Evolutionary conservation across 2,329 filamentous ascomycete species (phyloP).

Genomic region (Oidium heveae): DNA sequence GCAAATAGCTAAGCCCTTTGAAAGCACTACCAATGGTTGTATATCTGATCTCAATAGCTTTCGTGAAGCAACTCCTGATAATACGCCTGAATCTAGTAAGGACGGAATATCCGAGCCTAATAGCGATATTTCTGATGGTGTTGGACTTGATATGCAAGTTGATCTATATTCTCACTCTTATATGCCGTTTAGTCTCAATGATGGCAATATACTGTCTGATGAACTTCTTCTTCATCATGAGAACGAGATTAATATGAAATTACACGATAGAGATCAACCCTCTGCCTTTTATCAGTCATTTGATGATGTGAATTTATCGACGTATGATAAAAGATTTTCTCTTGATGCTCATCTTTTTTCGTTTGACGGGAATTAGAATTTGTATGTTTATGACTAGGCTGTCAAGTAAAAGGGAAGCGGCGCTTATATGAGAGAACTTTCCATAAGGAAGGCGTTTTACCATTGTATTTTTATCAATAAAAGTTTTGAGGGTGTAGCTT

Average conservation of each 20-base stretch:
- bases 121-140: conserved; percentile 33
- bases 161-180: conserved; percentile 17
- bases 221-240: conserved; percentile 17
- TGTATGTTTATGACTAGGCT: too few relatives aligned
- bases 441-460: too few relatives aligned
- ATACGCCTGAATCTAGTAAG: conserved; percentile 38
- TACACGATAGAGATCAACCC: conserved; percentile 10
- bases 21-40: conserved; percentile 20
- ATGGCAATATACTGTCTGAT: conserved; percentile 18
- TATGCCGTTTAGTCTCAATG: conserved; percentile 19
- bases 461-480: too few relatives aligned
- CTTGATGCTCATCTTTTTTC: conserved; percentile 23
- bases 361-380: conserved; percentile 16
- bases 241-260: conserved; percentile 8
- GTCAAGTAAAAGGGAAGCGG: too few relatives aligned
- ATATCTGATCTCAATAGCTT: conserved; percentile 28
- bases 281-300: conserved; percentile 15
- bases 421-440: too few relatives aligned
- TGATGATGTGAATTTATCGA: conserved; percentile 21
- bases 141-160: conserved; percentile 26
- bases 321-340: conserved; percentile 27
- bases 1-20: conserved; percentile 17
- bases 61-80: conserved; percentile 30
- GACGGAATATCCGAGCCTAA: conserved; percentile 33
- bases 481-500: too few relatives aligned